Base-by-base conservation (phyloP, 208 protist species). In the Crithidia bombi region DNA sequence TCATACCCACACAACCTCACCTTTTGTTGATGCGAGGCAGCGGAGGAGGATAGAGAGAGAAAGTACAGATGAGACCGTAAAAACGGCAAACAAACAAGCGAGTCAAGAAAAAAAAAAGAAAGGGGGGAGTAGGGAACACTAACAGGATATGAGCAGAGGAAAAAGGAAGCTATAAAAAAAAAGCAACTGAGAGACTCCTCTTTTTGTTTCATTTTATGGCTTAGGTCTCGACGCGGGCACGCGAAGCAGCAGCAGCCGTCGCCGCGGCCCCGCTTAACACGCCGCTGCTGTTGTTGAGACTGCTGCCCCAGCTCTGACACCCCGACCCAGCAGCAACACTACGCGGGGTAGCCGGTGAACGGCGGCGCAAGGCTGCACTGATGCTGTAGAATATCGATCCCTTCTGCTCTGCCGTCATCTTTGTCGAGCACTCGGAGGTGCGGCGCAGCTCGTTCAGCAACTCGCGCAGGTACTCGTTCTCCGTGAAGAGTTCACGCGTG, bases 391-490 rank as follows among this genome's bases (percentile, higher is more conserved):
- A 75, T 21, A 63, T 68, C 32, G 43, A 52, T 14, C 44, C 61
- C 26, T 75, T 75, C 35, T 69, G 61, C 44, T 63, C 69, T 11
- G 69, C 41, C 4, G 59, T 75, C 69, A 75, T 68, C 33, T 68
- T 67, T 15, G 62, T 57, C 10, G 69, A 75, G 43, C 69, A 75
- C 52, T 75, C 69, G 23, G 69, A 75, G 50, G 62, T 68, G 50
- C 61, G 69, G 17, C 69, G 69, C 30, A 75, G 61, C n/a, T 63
- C 69, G 41, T 75, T 68, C 9, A 75, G 61, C 33, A 62, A 15
- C 21, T 59, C 69, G 17, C 69, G 69, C 58, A 75, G 43, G 54
- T 75, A 75, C 52, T 75, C 69, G 35, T 68, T 68, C 32, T 63
- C 61, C 35, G 44, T 55, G 61, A 75, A 75, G n/a, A 75, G 69